Percentiles rank a stretch among this genome's conserved stretches.
Conservation (phyloP, 768 basidiomycete genomes). For the Tulasnella calospora region DNA sequence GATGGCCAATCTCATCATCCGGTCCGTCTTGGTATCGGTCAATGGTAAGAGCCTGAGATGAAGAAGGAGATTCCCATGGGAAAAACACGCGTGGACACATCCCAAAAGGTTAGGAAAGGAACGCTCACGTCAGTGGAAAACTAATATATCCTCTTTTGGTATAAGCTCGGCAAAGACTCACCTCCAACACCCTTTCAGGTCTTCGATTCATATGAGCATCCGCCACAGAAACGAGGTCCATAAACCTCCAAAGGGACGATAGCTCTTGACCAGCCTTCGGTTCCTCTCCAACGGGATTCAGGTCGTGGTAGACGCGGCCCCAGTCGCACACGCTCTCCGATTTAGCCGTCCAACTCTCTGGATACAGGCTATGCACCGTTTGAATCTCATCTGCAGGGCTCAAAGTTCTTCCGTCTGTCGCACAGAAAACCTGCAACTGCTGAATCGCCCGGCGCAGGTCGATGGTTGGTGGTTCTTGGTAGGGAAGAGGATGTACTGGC, state of each 20-base stretch:
- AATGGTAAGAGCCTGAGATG: slow-evolving; percentile 34
- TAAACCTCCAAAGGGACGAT: slow-evolving; percentile 29
- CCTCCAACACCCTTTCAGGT: slow-evolving; percentile 41
- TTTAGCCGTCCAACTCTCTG: not conserved
- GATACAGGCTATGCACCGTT: not conserved
- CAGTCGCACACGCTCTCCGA: slow-evolving; percentile 23
- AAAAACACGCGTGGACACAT: slow-evolving; percentile 15
- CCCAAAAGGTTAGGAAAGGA: slow-evolving; percentile 4
- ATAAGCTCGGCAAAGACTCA: slow-evolving; percentile 33
- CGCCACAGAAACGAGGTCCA: slow-evolving; percentile 51
- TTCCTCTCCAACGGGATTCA: not conserved
- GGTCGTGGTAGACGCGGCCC: not conserved
- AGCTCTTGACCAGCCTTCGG: not conserved
- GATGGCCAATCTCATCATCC: slow-evolving; percentile 58
- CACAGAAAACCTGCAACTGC: slow-evolving; percentile 49
- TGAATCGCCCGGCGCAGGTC: slow-evolving; percentile 67
- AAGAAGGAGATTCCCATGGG: not conserved
- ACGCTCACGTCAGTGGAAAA: slow-evolving; percentile 16
- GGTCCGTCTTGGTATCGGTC: slow-evolving; percentile 38
- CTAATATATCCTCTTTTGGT: not conserved
- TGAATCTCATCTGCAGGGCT: not conserved
- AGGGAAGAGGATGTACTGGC: slow-evolving; percentile 37
- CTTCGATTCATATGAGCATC: slow-evolving; percentile 49
- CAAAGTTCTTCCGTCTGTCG: not conserved
- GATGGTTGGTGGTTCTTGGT: slow-evolving; percentile 35